Conservation (phyloP, 495 filamentous ascomycete genomes). For the Paragyromitra xinjiangensis region DNA sequence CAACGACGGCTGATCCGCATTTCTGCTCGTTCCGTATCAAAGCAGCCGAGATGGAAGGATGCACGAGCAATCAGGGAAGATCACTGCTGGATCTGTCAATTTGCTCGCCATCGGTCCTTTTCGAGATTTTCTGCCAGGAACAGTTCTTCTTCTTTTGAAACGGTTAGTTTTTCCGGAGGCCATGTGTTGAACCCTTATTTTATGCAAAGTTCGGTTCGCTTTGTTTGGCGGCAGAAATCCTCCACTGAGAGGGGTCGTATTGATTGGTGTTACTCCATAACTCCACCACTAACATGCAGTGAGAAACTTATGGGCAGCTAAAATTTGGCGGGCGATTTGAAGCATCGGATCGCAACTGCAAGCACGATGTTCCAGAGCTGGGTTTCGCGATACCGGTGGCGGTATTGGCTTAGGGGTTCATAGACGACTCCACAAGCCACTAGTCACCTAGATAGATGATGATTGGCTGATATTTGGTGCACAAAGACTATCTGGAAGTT, state of each 20-base stretch:
- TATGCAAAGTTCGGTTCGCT: conserved; percentile 34
- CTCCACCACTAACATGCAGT: background rate
- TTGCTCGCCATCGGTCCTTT: conserved; percentile 42
- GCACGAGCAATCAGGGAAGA: conserved; percentile 30
- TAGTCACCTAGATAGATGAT: background rate
- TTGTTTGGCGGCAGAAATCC: conserved; percentile 33
- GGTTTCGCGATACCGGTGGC: conserved; percentile 12
- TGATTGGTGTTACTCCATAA: conserved; percentile 23
- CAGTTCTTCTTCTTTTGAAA: conserved; percentile 18
- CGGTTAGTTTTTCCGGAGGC: conserved; percentile 40
- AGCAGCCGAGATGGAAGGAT: conserved; percentile 38
- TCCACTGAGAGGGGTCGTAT: conserved; percentile 3
- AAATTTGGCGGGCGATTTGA: conserved; percentile 38
- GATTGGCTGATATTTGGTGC: background rate
- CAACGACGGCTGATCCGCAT: conserved; percentile 45
- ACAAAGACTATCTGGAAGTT: background rate
- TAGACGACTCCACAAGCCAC: background rate
- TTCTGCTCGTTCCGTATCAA: conserved; percentile 34
- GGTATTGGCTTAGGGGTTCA: conserved; percentile 10
- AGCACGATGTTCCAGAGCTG: conserved; percentile 33
- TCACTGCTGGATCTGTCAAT: conserved; percentile 34
- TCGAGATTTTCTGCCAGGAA: conserved; percentile 30
- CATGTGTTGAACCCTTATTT: conserved; percentile 28
- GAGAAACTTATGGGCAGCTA: conserved; percentile 19
- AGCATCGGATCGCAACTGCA: conserved; percentile 32